Base-by-base conservation (phyloP, 2,329 filamentous ascomycete species). In the Fusarium sp. region DNA sequence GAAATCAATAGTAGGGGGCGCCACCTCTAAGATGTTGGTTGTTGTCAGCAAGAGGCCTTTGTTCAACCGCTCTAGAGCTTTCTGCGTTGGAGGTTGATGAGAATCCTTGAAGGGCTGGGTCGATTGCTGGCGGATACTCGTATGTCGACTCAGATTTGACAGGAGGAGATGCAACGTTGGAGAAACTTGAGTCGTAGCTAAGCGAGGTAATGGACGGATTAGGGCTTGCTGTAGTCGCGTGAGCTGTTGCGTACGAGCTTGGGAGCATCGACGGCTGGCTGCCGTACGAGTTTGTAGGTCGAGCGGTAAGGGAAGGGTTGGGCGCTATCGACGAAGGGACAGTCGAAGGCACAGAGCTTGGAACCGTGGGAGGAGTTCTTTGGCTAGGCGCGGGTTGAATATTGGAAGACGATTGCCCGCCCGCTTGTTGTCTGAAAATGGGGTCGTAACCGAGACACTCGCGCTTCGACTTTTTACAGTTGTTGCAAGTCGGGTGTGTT, bases 371-470 rank as follows among this genome's bases (percentile, higher is more conserved):
- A 15, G 80, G 73, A 18, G 80, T 79, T 71, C 77, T 79, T 53
- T 80, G 78, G 58, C 65, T 77, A 50, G 75, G 74, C 35, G 80
- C 77, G 11, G 79, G 80, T 72, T 79, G 82, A 56, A 78, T 81
- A 76, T 87, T 89, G 61, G 91, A 89, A 17, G 90, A 90, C 25
- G 92, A 89, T 80, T 95, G 93, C 70, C 94, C 92, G 71, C 90
- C 88, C 52, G 92, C 87, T 35, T 91, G 89, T 74, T 89, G 89
- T 82, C 94, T 93, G 84, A 95, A 96, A 78, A 95, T 93, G 41
- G 93, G 93, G 78, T 96, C 93, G 88, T 96, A 96, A 61, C 93
- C 93, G 53, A 94, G 81, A 79, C 93, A 96, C 77, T 95, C 93
- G 78, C 93, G 93, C 83, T 95, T 96, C 75, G 92, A 94, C 82